Evolutionary conservation across 2,329 filamentous ascomycete genomes (phyloP), one percentile per base, ranked within the genome.

Genomic region (Aspergillus pseudoterreus): DNA sequence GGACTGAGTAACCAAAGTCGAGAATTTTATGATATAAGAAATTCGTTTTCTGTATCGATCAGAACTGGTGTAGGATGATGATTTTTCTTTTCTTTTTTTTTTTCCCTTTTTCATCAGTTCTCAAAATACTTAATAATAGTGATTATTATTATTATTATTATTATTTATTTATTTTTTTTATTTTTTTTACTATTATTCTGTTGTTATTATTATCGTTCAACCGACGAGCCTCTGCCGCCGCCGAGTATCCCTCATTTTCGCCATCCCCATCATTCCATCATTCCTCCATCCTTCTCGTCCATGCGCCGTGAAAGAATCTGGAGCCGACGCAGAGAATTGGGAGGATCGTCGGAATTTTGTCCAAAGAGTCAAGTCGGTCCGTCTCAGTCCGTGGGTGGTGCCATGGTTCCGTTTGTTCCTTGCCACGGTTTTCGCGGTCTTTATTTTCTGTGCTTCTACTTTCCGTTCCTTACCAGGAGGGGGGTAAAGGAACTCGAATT

Each of bases 381-480:
- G 48, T 32, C 19, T 49, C 51, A 50, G 53, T 54, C 53, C 48
- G 50, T 47, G 43, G 43, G 45, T 48, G 41, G 42, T 35, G 15
- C 21, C 41, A 45, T 54, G 54, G 51, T 38, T 49, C 45, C 54
- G 49, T 54, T 54, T 47, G 48, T 17, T 2, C 19, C 41, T 55
- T 51, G 52, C 55, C 52, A 57, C 50, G 52, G 52, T 49, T 15
- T 21, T 24, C 50, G 55, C 50, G 52, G 49, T 45, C 39, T 42
- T 42, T 42, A 42, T 42, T 42, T 42, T 17, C 19, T 22, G 17
- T 17, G 4, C 17, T 11, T 33, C 10, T 47, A 14, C 35, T 33
- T 38, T 39, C 38, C 43, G 46, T 44, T 15, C 35, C 35, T n/a
- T 38, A 6, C 35, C 14, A 38, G 10, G 35, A 38, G 19, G 39